A percentile compares a stretch with the other conserved stretches of the same genome.
These are phyloP conservation scores for Phaseolus coccineus DNA, from an alignment of 331 rosid species.

Conservation along the genomic window DNA sequence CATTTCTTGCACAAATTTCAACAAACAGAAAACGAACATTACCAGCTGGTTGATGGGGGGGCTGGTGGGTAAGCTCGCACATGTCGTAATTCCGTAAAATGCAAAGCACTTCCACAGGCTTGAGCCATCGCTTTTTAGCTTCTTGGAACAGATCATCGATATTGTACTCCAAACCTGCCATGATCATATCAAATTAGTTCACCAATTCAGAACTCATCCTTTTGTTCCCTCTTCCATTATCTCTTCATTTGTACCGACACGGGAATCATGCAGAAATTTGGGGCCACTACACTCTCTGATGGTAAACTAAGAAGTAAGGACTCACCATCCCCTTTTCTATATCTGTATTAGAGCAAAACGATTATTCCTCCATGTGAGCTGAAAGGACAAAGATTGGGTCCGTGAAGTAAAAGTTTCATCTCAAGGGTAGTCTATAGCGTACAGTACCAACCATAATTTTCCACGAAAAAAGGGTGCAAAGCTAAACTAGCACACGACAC, in stretches of 20 bases:
- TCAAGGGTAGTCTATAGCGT: neutral
- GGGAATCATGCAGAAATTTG: neutral
- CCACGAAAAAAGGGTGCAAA: neutral
- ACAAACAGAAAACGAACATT: constrained; percentile 35
- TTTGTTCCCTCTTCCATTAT: neutral
- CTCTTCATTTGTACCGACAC: neutral
- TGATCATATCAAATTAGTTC: constrained; percentile 36
- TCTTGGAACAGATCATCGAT: constrained; percentile 67
- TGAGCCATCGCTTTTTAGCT: constrained; percentile 94
- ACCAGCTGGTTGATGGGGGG: constrained; percentile 75
- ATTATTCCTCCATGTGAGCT: constrained; percentile 6
- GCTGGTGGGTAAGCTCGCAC: constrained; percentile 63
- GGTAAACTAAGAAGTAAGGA: neutral
- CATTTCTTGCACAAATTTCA: constrained; percentile 11
- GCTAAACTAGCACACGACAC: neutral
- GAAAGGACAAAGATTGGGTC: constrained; percentile 1
- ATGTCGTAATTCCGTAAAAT: constrained; percentile 81
- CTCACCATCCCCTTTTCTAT: neutral
- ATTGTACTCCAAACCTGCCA: constrained; percentile 67
- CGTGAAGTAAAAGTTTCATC: neutral
- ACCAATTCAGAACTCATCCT: constrained; percentile 10
- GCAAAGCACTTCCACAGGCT: constrained; percentile 84
- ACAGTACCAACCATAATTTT: neutral
- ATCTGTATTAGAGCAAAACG: neutral
- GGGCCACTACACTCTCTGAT: neutral